Conservation (phyloP, 2,329 filamentous ascomycete genomes). For the Cladosporium sp. region DNA sequence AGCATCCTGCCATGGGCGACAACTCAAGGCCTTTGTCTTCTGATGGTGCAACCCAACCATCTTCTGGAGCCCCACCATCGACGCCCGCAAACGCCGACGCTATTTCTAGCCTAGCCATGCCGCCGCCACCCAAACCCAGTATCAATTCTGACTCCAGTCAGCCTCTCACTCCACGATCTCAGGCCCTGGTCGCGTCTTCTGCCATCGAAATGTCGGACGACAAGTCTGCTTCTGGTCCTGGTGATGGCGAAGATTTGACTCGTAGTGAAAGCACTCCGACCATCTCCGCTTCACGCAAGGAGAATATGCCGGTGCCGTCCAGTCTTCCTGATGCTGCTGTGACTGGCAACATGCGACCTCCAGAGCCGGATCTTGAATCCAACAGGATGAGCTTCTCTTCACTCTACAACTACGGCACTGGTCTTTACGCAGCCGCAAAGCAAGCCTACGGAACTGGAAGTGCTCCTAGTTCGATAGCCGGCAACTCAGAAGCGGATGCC, state of each 20-base stretch:
- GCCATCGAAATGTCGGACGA: not conserved
- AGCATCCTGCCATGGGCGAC: not conserved
- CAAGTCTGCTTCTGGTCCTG: not conserved
- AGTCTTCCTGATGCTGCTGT: constrained; percentile 18
- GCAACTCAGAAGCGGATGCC: constrained; percentile 42
- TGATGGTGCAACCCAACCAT: not conserved
- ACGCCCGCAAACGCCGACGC: not conserved
- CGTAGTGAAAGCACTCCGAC: constrained; percentile 1
- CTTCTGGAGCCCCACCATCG: not conserved
- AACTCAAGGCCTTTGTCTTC: not conserved
- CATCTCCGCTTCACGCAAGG: not conserved
- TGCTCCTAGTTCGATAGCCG: constrained; percentile 42
- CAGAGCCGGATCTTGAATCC: constrained; percentile 39
- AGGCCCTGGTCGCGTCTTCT: not conserved
- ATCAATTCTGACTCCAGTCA: constrained; percentile 2
- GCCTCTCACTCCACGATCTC: not conserved
- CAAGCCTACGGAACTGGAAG: constrained; percentile 38
- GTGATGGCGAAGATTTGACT: not conserved
- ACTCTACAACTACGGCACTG: constrained; percentile 65
- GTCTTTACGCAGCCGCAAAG: constrained; percentile 50
- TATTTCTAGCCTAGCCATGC: constrained; percentile 10
- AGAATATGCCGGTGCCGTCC: constrained; percentile 6
- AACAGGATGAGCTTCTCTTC: constrained; percentile 72
- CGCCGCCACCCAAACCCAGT: constrained; percentile 10
- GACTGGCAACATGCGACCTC: constrained; percentile 18